Evolutionary conservation across 139 green algal species (phyloP).

Genomic region (Klebsormidium nitens): DNA sequence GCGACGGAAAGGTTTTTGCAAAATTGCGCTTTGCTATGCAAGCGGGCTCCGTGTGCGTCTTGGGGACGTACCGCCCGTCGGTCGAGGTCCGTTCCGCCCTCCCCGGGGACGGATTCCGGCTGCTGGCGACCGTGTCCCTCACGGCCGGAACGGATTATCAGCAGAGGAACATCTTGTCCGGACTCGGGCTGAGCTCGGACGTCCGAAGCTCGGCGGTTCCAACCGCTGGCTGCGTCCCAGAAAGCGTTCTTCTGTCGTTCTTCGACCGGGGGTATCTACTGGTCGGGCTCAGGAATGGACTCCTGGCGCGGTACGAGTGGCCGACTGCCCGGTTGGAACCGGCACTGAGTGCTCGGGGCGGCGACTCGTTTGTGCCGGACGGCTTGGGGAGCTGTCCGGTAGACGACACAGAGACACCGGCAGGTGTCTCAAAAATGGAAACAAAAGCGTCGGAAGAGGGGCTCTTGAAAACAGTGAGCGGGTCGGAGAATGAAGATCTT

Average conservation of each 20-base stretch:
- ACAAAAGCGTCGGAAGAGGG: too few relatives aligned
- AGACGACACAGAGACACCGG: neutral
- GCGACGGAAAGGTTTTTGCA: too few relatives aligned
- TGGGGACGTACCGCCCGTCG: slow-evolving; percentile 38
- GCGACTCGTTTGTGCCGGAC: too few relatives aligned
- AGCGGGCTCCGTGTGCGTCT: slow-evolving; percentile 15
- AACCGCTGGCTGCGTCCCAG: slow-evolving; percentile 21
- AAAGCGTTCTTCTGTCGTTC: slow-evolving; percentile 24
- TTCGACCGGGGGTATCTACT: slow-evolving; percentile 34
- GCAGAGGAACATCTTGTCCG: neutral
- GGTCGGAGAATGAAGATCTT: too few relatives aligned
- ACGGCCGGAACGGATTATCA: neutral
- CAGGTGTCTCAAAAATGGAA: too few relatives aligned
- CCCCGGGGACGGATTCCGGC: slow-evolving; percentile 14
- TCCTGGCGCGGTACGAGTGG: slow-evolving; percentile 36
- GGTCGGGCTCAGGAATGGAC: slow-evolving; percentile 30
- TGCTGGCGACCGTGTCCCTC: slow-evolving; percentile 13
- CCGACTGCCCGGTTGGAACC: neutral
- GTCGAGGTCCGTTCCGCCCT: slow-evolving; percentile 22
- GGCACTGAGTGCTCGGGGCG: too few relatives aligned
- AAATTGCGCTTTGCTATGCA: too few relatives aligned
- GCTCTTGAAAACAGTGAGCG: too few relatives aligned
- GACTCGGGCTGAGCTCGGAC: neutral
- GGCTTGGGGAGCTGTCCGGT: neutral
- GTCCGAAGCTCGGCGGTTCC: neutral